Conservation (phyloP, 176 grass and related monocot genomes). For the Alloteropsis semialata region DNA sequence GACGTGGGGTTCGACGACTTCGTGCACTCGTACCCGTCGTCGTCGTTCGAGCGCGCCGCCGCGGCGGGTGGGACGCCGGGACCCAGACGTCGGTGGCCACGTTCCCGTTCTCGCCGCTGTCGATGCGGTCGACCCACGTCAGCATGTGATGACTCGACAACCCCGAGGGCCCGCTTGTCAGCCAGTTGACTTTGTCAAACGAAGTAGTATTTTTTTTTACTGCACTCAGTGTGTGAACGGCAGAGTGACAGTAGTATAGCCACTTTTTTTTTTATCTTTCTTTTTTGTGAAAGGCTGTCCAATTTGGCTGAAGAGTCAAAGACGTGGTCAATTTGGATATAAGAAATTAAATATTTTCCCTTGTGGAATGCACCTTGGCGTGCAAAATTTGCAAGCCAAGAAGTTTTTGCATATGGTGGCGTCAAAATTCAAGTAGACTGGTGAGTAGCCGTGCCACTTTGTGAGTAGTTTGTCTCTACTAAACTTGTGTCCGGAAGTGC, state of each 20-base stretch:
- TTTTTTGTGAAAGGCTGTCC: not conserved
- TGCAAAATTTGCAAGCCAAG: not conserved
- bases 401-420: not conserved
- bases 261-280: not conserved
- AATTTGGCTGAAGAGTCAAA: not conserved
- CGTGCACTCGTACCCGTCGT: slow-evolving; percentile 73
- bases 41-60: slow-evolving; percentile 56
- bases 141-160: slow-evolving; percentile 7
- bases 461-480: not conserved
- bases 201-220: not conserved
- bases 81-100: slow-evolving; percentile 33
- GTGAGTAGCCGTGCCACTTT: too few species aligned
- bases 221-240: not conserved
- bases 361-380: not conserved
- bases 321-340: too few species aligned
- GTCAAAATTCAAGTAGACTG: not conserved
- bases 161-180: not conserved
- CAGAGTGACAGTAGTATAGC: not conserved
- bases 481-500: not conserved
- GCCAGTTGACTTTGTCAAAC: not conserved
- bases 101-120: slow-evolving; percentile 54
- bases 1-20: slow-evolving; percentile 71
- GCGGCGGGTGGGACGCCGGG: not conserved
- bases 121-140: slow-evolving; percentile 43
- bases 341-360: not conserved